Evolutionary conservation across 2,329 filamentous ascomycete genomes (phyloP).

Genomic region (Cryoendolithus antarcticus): DNA sequence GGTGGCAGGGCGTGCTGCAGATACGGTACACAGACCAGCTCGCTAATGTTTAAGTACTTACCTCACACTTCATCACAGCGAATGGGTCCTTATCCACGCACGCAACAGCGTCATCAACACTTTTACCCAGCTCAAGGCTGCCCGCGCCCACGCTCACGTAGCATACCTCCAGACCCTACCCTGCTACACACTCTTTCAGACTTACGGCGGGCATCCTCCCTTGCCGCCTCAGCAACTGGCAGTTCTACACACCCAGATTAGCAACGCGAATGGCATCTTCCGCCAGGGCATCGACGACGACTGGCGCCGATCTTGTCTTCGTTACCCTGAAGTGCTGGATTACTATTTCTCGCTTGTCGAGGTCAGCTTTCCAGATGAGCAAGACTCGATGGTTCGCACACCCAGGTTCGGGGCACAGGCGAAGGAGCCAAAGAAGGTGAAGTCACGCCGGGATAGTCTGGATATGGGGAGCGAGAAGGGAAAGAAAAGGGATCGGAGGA

Average conservation of each 20-base stretch:
- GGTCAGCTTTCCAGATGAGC: conserved; percentile 50
- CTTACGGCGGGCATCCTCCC: conserved; percentile 33
- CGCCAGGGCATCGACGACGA: conserved; percentile 68
- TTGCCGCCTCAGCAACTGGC: conserved; percentile 29
- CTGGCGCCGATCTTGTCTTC: conserved; percentile 62
- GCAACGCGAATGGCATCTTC: conserved; percentile 50
- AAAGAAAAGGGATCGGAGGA: conserved; percentile 12
- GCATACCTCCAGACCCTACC: conserved; percentile 33
- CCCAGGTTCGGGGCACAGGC: conserved; percentile 19
- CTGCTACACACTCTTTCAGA: conserved; percentile 34
- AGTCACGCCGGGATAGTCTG: conserved; percentile 11
- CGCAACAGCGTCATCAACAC: conserved; percentile 32
- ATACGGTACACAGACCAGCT: conserved; percentile 15
- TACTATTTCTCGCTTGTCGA: conserved; percentile 66
- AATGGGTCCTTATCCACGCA: conserved; percentile 35
- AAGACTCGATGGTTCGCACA: conserved; percentile 24
- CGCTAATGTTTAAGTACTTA: conserved; percentile 5
- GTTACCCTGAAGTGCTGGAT: conserved; percentile 70
- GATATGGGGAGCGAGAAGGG: conserved; percentile 13
- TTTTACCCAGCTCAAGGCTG: conserved; percentile 29
- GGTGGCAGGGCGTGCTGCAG: conserved; percentile 16
- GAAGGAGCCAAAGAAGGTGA: conserved; percentile 21
- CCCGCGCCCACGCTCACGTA: conserved; percentile 29
- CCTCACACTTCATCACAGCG: conserved; percentile 17
- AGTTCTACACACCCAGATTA: conserved; percentile 41